Base-by-base conservation (phyloP, 345 rosid genomes). In the Dimocarpus longan region DNA sequence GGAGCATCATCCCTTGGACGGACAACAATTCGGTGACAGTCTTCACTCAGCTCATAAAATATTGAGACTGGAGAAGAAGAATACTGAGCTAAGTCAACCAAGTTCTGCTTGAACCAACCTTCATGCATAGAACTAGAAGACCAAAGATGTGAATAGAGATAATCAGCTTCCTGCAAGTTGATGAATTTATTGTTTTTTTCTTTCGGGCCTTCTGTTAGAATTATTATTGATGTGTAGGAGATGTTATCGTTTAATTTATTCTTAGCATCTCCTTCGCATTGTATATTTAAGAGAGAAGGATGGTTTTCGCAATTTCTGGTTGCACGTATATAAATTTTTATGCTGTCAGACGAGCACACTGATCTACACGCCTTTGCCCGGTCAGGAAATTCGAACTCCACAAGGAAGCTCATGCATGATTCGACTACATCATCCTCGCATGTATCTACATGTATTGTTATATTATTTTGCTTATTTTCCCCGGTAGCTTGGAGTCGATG, bases 1-100 rank as follows among this genome's bases (percentile, higher is more conserved):
- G 98, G 97, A 69, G 91, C 93, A 68, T 91, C 91, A 18, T 92
- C 91, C 43, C 85, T 90, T 19, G 94, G 97, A 73, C 91, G 98
- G 87, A 87, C 98, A 54, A 92, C 90, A 21, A 95, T 93, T 54
- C 89, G 98, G 75, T 95, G 88, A 93, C 42, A 46, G 21, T 8
- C 18, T 56, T 3, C 12, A 46, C 52, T 46, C 52, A 12, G 5
- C 10, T 13, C 8, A 24, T 39, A 37, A 67, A 7, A 44, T 11
- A 37, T 28, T 24, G 26, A 40, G 43, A 22, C 66, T 65, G 42
- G 42, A 52, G 63, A 15, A 22, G 37, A 68, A 68, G n/a, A 12
- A 12, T 66, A 40, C 39, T 71, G 5, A 2, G 21, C 28, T 6
- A 60, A 60, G 77, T 63, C 43, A 69, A 52, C 40, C 70, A 21